A percentile compares a stretch with the other conserved stretches of the same genome.
Evolutionary conservation across 116 monocot genomes (phyloP).

Genomic region (Cymodocea nodosa): DNA sequence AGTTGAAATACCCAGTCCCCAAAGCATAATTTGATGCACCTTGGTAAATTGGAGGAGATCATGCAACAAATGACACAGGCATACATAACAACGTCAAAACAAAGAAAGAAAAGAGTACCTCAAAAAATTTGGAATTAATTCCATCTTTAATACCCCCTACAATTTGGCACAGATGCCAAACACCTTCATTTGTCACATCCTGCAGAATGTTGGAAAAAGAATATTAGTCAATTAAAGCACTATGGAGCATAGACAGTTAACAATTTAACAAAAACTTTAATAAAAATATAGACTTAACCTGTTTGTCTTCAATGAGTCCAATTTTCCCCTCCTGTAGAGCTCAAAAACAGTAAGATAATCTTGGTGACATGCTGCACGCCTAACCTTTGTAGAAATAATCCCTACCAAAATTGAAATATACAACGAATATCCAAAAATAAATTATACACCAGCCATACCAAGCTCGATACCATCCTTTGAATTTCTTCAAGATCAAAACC

Average conservation of each 20-base stretch:
- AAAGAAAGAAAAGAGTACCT: conserved; percentile 23
- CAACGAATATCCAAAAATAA: background rate
- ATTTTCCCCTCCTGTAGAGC: conserved; percentile 64
- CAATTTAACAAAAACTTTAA: background rate
- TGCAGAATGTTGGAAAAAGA: conserved; percentile 12
- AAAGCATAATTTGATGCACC: no score
- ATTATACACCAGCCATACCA: conserved; percentile 34
- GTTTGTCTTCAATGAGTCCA: conserved; percentile 66
- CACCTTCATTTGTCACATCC: conserved; percentile 63
- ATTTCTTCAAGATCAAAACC: conserved; percentile 81
- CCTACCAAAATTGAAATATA: background rate
- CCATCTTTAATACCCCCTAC: conserved; percentile 69
- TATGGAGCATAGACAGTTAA: background rate
- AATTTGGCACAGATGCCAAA: conserved; percentile 71
- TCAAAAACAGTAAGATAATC: background rate
- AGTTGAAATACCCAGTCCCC: no score
- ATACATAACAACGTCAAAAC: background rate
- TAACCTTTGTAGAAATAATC: no score
- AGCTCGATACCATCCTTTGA: conserved; percentile 51
- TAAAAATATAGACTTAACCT: conserved; percentile 20
- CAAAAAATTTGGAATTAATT: conserved; percentile 41
- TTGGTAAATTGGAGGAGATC: background rate
- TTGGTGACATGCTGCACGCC: background rate
- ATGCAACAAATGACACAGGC: background rate
- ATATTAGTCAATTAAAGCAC: background rate